phyloP scores from a whole-genome alignment of 2,329 filamentous ascomycete species.

The Ophiostoma australiae region DNA sequence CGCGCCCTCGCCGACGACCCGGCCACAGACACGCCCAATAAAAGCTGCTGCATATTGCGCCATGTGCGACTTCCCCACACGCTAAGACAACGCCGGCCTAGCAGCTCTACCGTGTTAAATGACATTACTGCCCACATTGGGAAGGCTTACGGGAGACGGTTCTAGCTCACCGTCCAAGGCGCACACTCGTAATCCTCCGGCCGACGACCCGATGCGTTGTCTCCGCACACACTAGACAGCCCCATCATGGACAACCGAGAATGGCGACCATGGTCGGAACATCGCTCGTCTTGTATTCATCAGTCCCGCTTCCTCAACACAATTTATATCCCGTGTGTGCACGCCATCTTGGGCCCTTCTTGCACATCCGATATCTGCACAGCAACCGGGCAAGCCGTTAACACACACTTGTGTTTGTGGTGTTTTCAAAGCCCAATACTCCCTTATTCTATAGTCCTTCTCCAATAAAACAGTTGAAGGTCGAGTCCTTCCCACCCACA shows the following conservation, averaged over 20 bases:
- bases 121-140: not conserved
- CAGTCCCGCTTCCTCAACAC: not conserved
- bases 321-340: not conserved
- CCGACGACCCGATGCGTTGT: not conserved
- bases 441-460: not conserved
- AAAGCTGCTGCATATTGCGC: not conserved
- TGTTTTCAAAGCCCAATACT: no score
- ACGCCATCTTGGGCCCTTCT: not conserved
- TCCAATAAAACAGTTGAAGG: not conserved
- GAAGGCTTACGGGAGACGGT: not conserved
- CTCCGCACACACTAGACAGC: not conserved
- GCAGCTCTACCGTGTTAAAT: not conserved
- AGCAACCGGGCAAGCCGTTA: not conserved
- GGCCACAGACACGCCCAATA: not conserved
- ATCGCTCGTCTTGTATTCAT: not conserved
- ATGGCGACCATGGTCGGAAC: not conserved
- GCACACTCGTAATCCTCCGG: not conserved
- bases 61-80: not conserved
- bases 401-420: not conserved
- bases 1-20: not conserved
- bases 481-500: no score
- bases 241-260: not conserved
- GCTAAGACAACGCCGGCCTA: not conserved
- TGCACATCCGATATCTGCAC: not conserved
- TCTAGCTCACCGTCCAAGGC: not conserved